Conservation (phyloP, 1,139 yeast genomes). For the Fermentozyma sake region DNA sequence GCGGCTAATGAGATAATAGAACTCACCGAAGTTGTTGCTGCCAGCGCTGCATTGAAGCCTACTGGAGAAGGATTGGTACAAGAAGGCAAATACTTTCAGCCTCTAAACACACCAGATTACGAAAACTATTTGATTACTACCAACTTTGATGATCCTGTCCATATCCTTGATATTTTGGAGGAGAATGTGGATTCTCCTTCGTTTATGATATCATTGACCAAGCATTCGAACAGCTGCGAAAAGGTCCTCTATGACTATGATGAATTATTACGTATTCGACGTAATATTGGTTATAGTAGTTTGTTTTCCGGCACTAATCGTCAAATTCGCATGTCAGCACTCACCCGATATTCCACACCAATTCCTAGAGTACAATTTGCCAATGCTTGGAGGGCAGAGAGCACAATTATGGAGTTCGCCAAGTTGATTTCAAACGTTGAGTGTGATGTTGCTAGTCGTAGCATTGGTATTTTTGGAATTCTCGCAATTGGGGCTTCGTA, state of each 20-base stretch:
- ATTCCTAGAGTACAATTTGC: constrained; percentile 11
- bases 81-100: background rate
- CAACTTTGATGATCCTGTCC: no score
- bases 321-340: constrained; percentile 8
- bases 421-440: no score
- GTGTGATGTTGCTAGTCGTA: constrained; percentile 1
- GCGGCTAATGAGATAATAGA: constrained; percentile 1
- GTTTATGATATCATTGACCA: no score
- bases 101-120: no score
- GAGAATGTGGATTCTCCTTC: no score
- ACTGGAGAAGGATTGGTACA: constrained; percentile 8
- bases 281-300: background rate
- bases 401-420: constrained; percentile 8
- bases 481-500: constrained; percentile 19
- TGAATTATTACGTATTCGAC: no score
- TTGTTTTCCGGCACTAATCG: background rate
- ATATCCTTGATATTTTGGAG: no score
- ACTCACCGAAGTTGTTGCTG: background rate
- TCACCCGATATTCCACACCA: constrained; percentile 7
- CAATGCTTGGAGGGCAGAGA: constrained; percentile 14
- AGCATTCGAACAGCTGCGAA: no score
- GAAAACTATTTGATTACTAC: no score
- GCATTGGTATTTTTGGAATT: constrained; percentile 10
- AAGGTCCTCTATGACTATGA: no score
- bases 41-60: constrained; percentile 2